Percentiles rank a stretch among this genome's conserved stretches.
Evolutionary conservation across 2,329 filamentous ascomycete genomes (phyloP).

Genomic region (Pyricularia sp.): DNA sequence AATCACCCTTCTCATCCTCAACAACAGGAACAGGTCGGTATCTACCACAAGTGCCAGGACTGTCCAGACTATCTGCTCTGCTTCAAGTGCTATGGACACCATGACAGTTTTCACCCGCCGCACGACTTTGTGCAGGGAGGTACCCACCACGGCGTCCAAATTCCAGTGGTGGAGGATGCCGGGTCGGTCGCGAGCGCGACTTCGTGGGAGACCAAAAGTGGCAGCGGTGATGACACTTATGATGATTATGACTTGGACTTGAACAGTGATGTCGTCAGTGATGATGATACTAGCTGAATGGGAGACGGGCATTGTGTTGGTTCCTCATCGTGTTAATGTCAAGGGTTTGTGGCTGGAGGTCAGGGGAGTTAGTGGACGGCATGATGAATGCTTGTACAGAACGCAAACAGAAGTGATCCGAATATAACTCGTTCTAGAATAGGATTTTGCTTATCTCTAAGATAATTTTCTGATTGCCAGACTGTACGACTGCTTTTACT

Average conservation of each 20-base stretch:
- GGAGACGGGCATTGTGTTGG: neutral
- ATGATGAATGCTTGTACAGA: no score
- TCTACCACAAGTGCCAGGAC: neutral
- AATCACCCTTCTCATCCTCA: neutral
- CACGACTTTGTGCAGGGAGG: neutral
- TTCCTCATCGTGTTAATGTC: no score
- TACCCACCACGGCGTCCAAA: neutral
- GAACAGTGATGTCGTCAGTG: neutral
- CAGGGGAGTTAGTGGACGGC: no score
- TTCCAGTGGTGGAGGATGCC: neutral
- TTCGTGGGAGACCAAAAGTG: neutral
- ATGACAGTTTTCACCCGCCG: neutral
- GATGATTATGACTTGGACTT: neutral
- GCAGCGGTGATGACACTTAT: no score
- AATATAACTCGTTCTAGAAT: no score
- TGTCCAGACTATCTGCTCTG: neutral
- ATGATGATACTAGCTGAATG: neutral
- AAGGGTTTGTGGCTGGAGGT: no score
- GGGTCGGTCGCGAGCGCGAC: neutral
- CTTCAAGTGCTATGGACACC: neutral
- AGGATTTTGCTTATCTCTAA: no score
- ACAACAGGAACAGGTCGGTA: neutral
- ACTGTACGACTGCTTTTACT: no score
- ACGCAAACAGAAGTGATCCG: no score
- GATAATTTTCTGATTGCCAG: no score